Evolutionary conservation across 2,329 filamentous ascomycete genomes (phyloP).

Genomic region (Aspergillus sp.): DNA sequence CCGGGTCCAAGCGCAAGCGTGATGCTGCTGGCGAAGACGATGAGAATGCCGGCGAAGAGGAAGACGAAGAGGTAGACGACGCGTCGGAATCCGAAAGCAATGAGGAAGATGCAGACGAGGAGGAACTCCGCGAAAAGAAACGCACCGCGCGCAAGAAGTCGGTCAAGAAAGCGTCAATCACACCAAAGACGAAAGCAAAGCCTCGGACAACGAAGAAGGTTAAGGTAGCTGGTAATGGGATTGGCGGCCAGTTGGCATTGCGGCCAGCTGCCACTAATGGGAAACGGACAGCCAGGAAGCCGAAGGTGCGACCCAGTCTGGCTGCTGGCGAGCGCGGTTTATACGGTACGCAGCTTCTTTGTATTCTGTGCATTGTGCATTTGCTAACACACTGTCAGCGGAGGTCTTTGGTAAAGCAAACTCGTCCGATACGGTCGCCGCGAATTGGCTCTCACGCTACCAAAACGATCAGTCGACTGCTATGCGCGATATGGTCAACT

Average conservation of each 20-base stretch:
- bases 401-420: constrained; percentile 54
- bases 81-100: constrained; percentile 34
- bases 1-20: constrained; percentile 47
- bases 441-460: constrained; percentile 53
- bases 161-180: constrained; percentile 26
- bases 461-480: constrained; percentile 49
- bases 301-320: constrained; percentile 46
- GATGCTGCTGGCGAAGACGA: constrained; percentile 30
- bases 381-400: constrained; percentile 35
- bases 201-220: constrained; percentile 43
- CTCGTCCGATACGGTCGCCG: constrained; percentile 50
- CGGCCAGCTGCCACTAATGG: constrained; percentile 42
- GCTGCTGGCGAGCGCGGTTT: constrained; percentile 50
- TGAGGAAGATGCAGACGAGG: constrained; percentile 41
- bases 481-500: constrained; percentile 55
- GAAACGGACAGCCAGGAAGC: constrained; percentile 42
- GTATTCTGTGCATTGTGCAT: background rate
- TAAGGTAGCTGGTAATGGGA: constrained; percentile 47
- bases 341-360: constrained; percentile 42
- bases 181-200: constrained; percentile 35
- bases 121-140: constrained; percentile 42
- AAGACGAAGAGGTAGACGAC: constrained; percentile 23
- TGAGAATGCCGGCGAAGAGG: constrained; percentile 25
- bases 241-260: constrained; percentile 47
- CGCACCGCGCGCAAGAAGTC: constrained; percentile 29